Conservation (phyloP, 148 eudicot genomes). For the Fagopyrum esculentum region DNA sequence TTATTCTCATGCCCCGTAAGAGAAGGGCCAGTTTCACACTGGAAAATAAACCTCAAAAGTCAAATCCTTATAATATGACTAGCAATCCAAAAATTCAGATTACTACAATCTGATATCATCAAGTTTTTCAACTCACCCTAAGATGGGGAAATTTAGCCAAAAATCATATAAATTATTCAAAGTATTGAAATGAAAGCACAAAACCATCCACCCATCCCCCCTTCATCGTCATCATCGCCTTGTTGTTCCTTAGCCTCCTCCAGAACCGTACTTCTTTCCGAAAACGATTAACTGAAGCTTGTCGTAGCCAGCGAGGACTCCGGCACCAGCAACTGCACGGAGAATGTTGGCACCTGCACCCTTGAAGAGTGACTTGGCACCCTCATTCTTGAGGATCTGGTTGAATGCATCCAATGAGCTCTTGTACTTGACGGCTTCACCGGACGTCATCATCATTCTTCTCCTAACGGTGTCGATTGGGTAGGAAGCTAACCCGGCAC, state of each 20-base stretch:
- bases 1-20: neutral
- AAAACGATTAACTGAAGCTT: neutral
- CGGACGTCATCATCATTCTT: conserved; percentile 32
- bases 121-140: neutral
- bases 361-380: conserved; percentile 8
- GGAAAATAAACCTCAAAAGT: neutral
- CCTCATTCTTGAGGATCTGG: conserved; percentile 13
- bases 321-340: conserved; percentile 5
- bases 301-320: conserved; percentile 6
- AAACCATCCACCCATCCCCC: neutral
- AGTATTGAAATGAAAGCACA: neutral
- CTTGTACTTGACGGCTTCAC: conserved; percentile 19
- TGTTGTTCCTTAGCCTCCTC: neutral
- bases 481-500: conserved; percentile 13
- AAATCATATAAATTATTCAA: neutral
- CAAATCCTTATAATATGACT: neutral
- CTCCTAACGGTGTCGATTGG: conserved; percentile 16
- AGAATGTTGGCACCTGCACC: conserved; percentile 10
- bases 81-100: neutral
- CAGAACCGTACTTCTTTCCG: conserved; percentile 8
- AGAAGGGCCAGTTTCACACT: neutral
- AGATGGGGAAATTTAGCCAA: neutral
- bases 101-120: neutral
- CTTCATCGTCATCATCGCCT: neutral
- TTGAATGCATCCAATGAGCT: conserved; percentile 15